Base-by-base conservation (phyloP, 768 basidiomycete genomes). In the Lentinula lateritia region DNA sequence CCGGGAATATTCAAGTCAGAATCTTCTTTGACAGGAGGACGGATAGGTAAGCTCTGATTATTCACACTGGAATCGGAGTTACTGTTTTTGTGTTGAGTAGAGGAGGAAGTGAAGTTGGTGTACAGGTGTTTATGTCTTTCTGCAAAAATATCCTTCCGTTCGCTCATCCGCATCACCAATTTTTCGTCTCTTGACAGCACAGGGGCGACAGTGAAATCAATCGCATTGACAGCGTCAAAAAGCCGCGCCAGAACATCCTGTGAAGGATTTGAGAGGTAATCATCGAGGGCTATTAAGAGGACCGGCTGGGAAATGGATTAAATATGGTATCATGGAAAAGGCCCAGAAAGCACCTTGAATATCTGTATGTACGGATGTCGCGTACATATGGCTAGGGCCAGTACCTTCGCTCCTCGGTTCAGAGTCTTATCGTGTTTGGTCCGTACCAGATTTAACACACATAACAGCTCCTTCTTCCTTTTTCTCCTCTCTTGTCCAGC, bases 191-290 rank as follows among this genome's bases (percentile, higher is more conserved):
- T 85, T 5, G 87, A 88, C 48, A 99, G 77, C 5, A 77, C 71
- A 2, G 97, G 97, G 28, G 91, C 86, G 8, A 79, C 81, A n/a
- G 87, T 82, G 18, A 93, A 78, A 68, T 96, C 86, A 83, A 98
- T 93, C 6, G 90, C 86, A 71, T 98, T 98, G 64, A 98, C 88
- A 5, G 95, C 87, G 66, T 96, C 92, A 71, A 94, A 98, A 3
- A 99, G 81, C 2, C 91, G 87, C 2, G 90, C 86, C 13, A 99
- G 86, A 67, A 93, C 92, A 65, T 93, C 92, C 70, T 95, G 87
- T 0, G 93, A 94, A 0, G 95, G 95, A 64, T 89, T 82, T 28
- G 83, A 78, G 72, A 95, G 94, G 75, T 98, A 99, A 73, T 98
- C 94, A 70, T 98, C 94, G 50, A 99, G 82, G 5, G 96, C 95